Evolutionary conservation across 1,284 basidiomycete species (phyloP), one percentile per base, ranked within the genome.

Genomic region (Mycena sp.): DNA sequence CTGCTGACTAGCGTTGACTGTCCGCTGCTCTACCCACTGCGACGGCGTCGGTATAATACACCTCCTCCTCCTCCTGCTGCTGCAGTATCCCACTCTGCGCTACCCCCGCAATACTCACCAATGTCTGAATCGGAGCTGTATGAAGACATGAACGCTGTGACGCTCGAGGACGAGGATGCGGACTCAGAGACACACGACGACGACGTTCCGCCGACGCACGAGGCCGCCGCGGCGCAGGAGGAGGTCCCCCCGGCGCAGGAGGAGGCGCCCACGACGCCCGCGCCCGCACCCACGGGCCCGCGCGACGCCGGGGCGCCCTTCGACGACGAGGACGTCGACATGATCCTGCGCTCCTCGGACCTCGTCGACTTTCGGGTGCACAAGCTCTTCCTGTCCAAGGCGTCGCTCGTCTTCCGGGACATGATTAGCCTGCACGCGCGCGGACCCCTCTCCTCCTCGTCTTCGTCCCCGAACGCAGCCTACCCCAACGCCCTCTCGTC

Each of bases 121-220:
- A 48, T 48, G 46, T 48, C 46, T 48, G 46, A 48, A 48, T 48
- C 46, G 29, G 46, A 48, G 46, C 46, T 32, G 26, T 30, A 48
- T 48, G 16, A 48, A 48, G 41, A 44, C 21, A 44, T 44, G 41
- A 23, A 44, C 44, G 26, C 44, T 29, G 26, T 29, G 44, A 46
- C 10, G 26, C 44, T 46, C 26, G 44, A 46, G 44, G 29, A 28
- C n/a, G 44, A 46, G 25, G 21, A 46, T 30, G 46, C 46, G 45
- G 45, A n/a, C 26, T 48, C 45, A 48, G 45, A 48, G 28, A 48
- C 45, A 48, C 45, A 48, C 45, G 26, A 48, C 28, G 45, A 48
- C 45, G n/a, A n/a, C n/a, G 45, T 48, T 45, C 44, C 45, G 28
- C 45, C 45, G 46, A 32, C 46, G n/a, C 46, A 46, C 44, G 12